phyloP scores from a whole-genome alignment of 768 basidiomycete species.

The Royoungia palumana region DNA sequence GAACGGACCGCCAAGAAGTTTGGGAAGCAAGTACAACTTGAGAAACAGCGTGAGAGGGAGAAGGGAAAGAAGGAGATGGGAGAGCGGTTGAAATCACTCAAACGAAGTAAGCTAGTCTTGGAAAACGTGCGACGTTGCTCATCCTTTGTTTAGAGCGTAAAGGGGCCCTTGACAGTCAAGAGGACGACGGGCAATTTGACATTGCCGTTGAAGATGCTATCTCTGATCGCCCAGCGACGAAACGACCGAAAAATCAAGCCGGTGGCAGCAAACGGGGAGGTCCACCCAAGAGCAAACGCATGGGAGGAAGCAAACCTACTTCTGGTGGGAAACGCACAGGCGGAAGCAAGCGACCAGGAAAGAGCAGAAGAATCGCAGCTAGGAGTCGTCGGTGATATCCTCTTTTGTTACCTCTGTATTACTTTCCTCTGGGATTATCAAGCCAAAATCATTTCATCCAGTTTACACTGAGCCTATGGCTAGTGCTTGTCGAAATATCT shows the following conservation, averaged over 20 bases:
- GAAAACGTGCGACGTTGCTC: neutral
- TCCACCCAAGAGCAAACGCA: slow-evolving; percentile 41
- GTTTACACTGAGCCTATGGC: no score
- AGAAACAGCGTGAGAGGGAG: slow-evolving; percentile 90
- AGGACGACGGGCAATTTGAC: slow-evolving; percentile 64
- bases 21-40: slow-evolving; percentile 95
- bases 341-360: slow-evolving; percentile 53
- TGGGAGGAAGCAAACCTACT: slow-evolving; percentile 22
- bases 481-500: no score
- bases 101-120: slow-evolving; percentile 64
- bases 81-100: slow-evolving; percentile 79
- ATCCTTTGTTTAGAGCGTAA: slow-evolving; percentile 62
- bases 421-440: neutral
- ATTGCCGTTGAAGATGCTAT: slow-evolving; percentile 90
- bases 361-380: slow-evolving; percentile 49
- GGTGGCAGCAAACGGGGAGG: slow-evolving; percentile 31
- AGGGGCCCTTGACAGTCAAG: slow-evolving; percentile 68
- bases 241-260: slow-evolving; percentile 39
- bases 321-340: slow-evolving; percentile 24
- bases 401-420: slow-evolving; percentile 5
- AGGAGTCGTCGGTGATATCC: slow-evolving; percentile 32
- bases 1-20: slow-evolving; percentile 97
- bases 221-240: slow-evolving; percentile 61
- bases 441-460: neutral
- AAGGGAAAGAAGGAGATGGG: slow-evolving; percentile 89